Evolutionary conservation across 192 early-diverging fungal species (phyloP).

Genomic region (Tieghemiomyces parasiticus): DNA sequence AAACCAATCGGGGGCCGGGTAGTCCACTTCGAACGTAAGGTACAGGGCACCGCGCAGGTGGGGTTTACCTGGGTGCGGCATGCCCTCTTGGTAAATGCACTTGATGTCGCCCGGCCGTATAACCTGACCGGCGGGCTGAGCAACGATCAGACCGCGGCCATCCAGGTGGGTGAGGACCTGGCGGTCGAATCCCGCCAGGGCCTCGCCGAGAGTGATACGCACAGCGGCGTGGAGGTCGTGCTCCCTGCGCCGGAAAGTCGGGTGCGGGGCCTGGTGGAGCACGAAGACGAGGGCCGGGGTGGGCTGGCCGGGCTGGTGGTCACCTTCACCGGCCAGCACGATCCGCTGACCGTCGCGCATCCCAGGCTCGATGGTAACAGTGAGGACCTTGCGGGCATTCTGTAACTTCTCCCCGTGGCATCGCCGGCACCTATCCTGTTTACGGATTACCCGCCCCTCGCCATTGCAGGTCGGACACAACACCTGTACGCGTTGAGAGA

Average conservation of each 20-base stretch:
- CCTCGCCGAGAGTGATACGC: constrained; percentile 76
- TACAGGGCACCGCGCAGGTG: constrained; percentile 5
- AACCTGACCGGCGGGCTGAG: constrained; percentile 65
- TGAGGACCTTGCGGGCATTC: constrained; percentile 79
- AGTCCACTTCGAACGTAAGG: background rate
- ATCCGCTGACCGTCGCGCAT: constrained; percentile 85
- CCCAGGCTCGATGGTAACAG: constrained; percentile 88
- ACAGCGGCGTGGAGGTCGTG: constrained; percentile 66
- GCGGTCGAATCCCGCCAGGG: constrained; percentile 80
- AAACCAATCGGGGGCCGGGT: background rate
- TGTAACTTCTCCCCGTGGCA: constrained; percentile 82
- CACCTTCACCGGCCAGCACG: constrained; percentile 81
- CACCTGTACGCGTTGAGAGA: constrained; percentile 27
- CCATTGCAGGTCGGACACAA: constrained; percentile 46
- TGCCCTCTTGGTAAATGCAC: constrained; percentile 76
- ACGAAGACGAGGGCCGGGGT: constrained; percentile 90
- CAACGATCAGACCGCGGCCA: constrained; percentile 69
- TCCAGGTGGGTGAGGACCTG: constrained; percentile 72
- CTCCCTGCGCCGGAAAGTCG: constrained; percentile 61
- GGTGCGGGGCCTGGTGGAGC: constrained; percentile 68
- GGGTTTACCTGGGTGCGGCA: constrained; percentile 41
- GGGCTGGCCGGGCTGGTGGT: constrained; percentile 81
- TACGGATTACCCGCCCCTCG: constrained; percentile 70
- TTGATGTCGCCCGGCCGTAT: constrained; percentile 83
- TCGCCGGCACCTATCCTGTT: constrained; percentile 80